phyloP scores from a whole-genome alignment of 2,329 filamentous ascomycete genomes.

The Cercospora canescens region DNA sequence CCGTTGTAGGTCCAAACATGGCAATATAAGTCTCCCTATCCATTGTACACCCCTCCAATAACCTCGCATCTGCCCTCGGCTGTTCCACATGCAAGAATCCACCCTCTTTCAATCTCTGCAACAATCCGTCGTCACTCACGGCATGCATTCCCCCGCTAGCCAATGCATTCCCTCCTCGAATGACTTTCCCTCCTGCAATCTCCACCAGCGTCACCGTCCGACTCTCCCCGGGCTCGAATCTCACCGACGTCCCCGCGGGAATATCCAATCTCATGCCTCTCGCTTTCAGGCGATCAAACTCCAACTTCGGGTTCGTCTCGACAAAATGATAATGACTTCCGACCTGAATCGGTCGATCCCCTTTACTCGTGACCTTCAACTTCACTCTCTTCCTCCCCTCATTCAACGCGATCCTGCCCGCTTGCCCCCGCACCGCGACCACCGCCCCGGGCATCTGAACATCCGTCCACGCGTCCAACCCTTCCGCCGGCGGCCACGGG shows the following conservation, averaged over 20 bases:
- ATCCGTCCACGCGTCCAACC: constrained; percentile 62
- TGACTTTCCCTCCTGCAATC: constrained; percentile 77
- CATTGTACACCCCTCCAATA: constrained; percentile 66
- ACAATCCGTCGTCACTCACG: constrained; percentile 66
- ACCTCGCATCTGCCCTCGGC: constrained; percentile 54
- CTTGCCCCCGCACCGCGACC: constrained; percentile 65
- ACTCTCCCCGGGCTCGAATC: constrained; percentile 90
- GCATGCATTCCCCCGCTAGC: constrained; percentile 65
- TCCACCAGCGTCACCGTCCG: constrained; percentile 89
- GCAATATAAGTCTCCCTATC: constrained; percentile 74
- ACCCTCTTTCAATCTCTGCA: constrained; percentile 65
- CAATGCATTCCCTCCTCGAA: constrained; percentile 80
- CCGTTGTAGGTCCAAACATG: constrained; percentile 93
- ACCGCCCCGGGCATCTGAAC: constrained; percentile 77
- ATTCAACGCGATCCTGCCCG: constrained; percentile 67
- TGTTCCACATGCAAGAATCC: constrained; percentile 79
- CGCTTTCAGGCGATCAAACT: constrained; percentile 79
- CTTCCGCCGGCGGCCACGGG: constrained; percentile 54
- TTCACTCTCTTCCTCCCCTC: constrained; percentile 70
- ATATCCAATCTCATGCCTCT: constrained; percentile 90
- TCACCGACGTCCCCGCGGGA: constrained; percentile 83
- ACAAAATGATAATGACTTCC: constrained; percentile 97
- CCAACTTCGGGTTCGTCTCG: constrained; percentile 86
- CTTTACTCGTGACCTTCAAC: constrained; percentile 78
- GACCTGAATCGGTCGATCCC: constrained; percentile 85